Percentiles rank a stretch among this genome's conserved stretches.
These are phyloP conservation scores for Alternaria consortialis DNA, from an alignment of 2,329 filamentous ascomycete genomes.

Conservation along the genomic window DNA sequence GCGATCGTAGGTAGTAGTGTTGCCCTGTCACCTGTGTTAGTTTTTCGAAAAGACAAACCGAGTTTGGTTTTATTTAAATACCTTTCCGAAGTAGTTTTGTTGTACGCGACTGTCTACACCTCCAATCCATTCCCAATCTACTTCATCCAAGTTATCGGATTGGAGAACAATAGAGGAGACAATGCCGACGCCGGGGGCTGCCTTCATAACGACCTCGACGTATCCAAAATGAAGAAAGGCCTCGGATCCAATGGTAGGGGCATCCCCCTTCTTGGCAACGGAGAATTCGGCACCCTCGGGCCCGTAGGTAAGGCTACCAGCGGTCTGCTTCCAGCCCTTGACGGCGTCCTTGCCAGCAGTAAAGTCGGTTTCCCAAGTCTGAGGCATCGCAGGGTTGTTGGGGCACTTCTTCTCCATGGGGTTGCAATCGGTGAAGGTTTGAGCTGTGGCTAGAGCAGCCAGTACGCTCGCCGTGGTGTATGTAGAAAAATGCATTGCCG, in stretches of 20 bases:
- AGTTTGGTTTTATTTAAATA: slow-evolving; percentile 29
- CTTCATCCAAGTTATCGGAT: slow-evolving; percentile 84
- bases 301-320: slow-evolving; percentile 55
- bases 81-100: slow-evolving; percentile 80
- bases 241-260: slow-evolving; percentile 74
- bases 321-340: slow-evolving; percentile 51
- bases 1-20: slow-evolving; percentile 75
- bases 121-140: slow-evolving; percentile 86
- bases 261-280: slow-evolving; percentile 58
- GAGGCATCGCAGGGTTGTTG: slow-evolving; percentile 55
- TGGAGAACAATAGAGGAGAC: slow-evolving; percentile 84
- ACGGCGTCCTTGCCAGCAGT: slow-evolving; percentile 50
- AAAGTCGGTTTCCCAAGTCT: slow-evolving; percentile 55
- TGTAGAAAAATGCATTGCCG: slow-evolving; percentile 38
- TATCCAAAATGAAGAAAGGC: slow-evolving; percentile 90
- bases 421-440: slow-evolving; percentile 58
- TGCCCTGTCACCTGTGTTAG: slow-evolving; percentile 64
- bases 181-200: slow-evolving; percentile 76
- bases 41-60: background rate
- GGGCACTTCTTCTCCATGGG: slow-evolving; percentile 56
- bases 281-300: slow-evolving; percentile 60
- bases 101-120: slow-evolving; percentile 69
- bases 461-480: slow-evolving; percentile 43
- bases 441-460: slow-evolving; percentile 48
- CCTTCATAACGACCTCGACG: slow-evolving; percentile 80